These are phyloP conservation scores for Emmonsia crescens DNA, from an alignment of 2,329 filamentous ascomycete genomes.

Conservation along the genomic window DNA sequence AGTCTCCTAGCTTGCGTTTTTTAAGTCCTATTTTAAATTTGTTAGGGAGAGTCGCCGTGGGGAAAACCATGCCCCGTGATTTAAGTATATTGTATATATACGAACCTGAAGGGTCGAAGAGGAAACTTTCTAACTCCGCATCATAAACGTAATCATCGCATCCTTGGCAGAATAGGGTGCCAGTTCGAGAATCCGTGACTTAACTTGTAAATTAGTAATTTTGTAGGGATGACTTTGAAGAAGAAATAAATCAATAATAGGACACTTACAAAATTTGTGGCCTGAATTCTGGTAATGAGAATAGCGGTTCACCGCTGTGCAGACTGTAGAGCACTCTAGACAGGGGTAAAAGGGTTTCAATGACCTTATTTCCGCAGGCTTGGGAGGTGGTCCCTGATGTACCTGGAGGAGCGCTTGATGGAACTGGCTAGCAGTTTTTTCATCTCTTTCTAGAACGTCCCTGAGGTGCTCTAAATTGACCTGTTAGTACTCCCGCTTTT, in stretches of 20 bases:
- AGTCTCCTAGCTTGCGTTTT: conserved; percentile 25
- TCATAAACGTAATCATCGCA: conserved; percentile 36
- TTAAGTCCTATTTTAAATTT: conserved; percentile 15
- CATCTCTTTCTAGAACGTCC: conserved; percentile 22
- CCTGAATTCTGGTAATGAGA: conserved; percentile 28
- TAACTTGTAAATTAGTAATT: background rate
- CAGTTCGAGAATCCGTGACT: conserved; percentile 34
- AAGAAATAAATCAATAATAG: background rate
- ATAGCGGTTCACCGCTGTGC: conserved; percentile 22
- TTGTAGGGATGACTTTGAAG: background rate
- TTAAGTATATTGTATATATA: conserved; percentile 1
- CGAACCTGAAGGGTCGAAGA: conserved; percentile 17
- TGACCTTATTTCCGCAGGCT: conserved; percentile 18
- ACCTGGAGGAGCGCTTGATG: conserved; percentile 25
- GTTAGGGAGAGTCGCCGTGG: conserved; percentile 6
- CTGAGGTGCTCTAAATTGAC: conserved; percentile 29
- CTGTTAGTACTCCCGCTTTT: conserved; percentile 1
- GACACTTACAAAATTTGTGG: conserved; percentile 31
- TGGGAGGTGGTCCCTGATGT: conserved; percentile 21
- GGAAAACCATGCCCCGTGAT: background rate
- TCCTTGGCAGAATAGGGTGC: conserved; percentile 29
- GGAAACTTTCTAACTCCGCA: conserved; percentile 27
- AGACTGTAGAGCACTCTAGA: conserved; percentile 27
- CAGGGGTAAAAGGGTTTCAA: conserved; percentile 32
- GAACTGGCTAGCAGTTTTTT: conserved; percentile 26